Evolutionary conservation across 345 rosid genomes (phyloP).

Genomic region (Cardamine occulta): DNA sequence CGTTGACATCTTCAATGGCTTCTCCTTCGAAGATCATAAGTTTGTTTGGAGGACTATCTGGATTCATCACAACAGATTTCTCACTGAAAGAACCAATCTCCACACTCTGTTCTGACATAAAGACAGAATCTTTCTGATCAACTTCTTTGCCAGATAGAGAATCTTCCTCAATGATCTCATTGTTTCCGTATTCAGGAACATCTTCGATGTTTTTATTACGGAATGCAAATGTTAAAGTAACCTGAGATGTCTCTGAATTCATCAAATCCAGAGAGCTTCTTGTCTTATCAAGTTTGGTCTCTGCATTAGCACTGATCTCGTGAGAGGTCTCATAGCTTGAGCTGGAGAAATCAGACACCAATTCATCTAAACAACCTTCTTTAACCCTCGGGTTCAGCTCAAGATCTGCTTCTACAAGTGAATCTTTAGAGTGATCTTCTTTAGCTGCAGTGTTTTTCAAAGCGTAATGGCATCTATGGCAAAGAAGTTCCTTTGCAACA

Average conservation of each 20-base stretch:
- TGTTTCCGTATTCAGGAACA: constrained; percentile 5
- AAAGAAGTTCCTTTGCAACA: constrained; percentile 57
- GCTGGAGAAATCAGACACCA: constrained; percentile 42
- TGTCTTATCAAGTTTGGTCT: constrained; percentile 45
- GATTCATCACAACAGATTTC: constrained; percentile 47
- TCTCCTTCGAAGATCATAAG: constrained; percentile 35
- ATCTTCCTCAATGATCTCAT: constrained; percentile 35
- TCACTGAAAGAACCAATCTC: constrained; percentile 55
- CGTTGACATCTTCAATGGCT: constrained; percentile 42
- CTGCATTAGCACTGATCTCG: constrained; percentile 50
- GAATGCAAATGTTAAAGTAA: constrained; percentile 10
- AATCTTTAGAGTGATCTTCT: constrained; percentile 38
- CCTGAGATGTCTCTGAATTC: constrained; percentile 25
- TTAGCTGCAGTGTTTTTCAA: constrained; percentile 47
- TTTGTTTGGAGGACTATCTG: constrained; percentile 51
- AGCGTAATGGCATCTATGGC: constrained; percentile 85
- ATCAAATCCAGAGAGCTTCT: constrained; percentile 37
- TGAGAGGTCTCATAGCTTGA: constrained; percentile 47
- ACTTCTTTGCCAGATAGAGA: constrained; percentile 25
- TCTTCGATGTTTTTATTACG: not conserved
- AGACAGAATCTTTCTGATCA: constrained; percentile 30
- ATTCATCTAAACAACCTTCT: constrained; percentile 30
- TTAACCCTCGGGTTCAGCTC: constrained; percentile 9
- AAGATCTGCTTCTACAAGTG: constrained; percentile 43
- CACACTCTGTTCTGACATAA: constrained; percentile 39